Evolutionary conservation across 805 yeast species (phyloP), one percentile per base, ranked within the genome.

Genomic region (Saturnispora ahearnii): DNA sequence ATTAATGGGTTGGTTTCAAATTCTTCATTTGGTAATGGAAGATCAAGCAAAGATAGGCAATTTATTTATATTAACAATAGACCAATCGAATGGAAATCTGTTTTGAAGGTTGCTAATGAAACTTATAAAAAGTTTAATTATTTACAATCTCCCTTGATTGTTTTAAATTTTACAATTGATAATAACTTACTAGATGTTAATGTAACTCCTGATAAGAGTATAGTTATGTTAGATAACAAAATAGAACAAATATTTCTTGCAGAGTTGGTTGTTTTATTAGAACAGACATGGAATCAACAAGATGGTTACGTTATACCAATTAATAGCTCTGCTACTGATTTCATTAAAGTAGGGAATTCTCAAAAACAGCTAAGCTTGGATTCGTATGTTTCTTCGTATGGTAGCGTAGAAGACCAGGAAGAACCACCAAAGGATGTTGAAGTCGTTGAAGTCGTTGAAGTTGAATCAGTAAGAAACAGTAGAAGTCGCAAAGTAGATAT

Each of bases 171-270:
- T 21, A 58, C 60, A 12, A 61, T 87, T 5, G 73, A 76, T 38
- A 71, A 84, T 0, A 57, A 60, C 26, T 68, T 71, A 36, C 53
- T 83, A n/a, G 99, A 93, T 65, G 73, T 93, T 18, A 93, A 93
- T 64, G 85, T 93, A 1, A 82, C 96, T 0, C 98, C 99, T 0
- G 97, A 93, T 62, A 93, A 93, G 62, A 71, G 91, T 47, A 77
- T 80, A 2, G 72, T 90, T 2, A 61, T 86, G 58, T 61, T 89
- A 2, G 88, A 82, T 51, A 72, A 80, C 53, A 50, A 32, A 41
- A 40, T 48, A 30, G 97, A 90, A 62, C 62, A 65, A 3, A 62
- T 67, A n/a, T 61, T 90, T 1, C 56, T 84, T 4, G 84, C 81
- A 32, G 65, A 67, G 1, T 54, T 91, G 5, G 70, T 78, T 48